Conservation (phyloP, 805 yeast species). For the Cyberlindnera euphorbiiphila region DNA sequence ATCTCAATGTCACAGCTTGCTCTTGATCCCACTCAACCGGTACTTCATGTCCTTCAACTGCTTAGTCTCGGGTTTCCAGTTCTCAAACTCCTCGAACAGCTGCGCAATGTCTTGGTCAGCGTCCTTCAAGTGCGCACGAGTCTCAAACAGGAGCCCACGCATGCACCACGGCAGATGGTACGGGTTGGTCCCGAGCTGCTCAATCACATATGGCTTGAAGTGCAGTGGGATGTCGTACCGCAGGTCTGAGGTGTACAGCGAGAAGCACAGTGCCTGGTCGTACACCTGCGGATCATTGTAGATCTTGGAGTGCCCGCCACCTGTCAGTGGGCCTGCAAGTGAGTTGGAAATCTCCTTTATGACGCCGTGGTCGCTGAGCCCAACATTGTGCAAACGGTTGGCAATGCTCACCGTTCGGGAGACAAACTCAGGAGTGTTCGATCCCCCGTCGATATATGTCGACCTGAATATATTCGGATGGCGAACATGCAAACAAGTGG, state of each 20-base stretch:
- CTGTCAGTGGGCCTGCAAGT: constrained; percentile 86
- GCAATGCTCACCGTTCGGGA: constrained; percentile 70
- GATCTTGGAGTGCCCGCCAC: constrained; percentile 90
- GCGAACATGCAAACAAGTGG: constrained; percentile 72
- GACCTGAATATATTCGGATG: constrained; percentile 92
- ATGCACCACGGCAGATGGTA: constrained; percentile 90
- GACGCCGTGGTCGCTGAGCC: constrained; percentile 81
- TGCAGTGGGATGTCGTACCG: constrained; percentile 37
- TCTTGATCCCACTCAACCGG: constrained; percentile 54
- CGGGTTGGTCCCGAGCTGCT: constrained; percentile 72
- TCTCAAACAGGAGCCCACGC: constrained; percentile 73
- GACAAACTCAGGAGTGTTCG: constrained; percentile 77
- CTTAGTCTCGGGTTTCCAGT: constrained; percentile 86
- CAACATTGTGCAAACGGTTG: constrained; percentile 68
- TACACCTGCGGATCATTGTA: constrained; percentile 85
- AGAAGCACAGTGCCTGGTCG: constrained; percentile 69
- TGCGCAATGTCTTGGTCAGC: constrained; percentile 56
- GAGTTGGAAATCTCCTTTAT: constrained; percentile 76
- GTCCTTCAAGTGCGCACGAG: constrained; percentile 42
- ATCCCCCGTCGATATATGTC: constrained; percentile 79
- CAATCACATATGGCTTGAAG: constrained; percentile 49
- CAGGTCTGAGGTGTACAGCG: constrained; percentile 68
- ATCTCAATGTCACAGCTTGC: constrained; percentile 19
- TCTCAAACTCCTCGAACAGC: constrained; percentile 67
- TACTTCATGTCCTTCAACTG: constrained; percentile 80